A percentile compares a stretch with the other conserved stretches of the same genome.
These are phyloP conservation scores for Hirsutella rhossiliensis DNA, from an alignment of 2,329 filamentous ascomycete genomes.

Conservation along the genomic window DNA sequence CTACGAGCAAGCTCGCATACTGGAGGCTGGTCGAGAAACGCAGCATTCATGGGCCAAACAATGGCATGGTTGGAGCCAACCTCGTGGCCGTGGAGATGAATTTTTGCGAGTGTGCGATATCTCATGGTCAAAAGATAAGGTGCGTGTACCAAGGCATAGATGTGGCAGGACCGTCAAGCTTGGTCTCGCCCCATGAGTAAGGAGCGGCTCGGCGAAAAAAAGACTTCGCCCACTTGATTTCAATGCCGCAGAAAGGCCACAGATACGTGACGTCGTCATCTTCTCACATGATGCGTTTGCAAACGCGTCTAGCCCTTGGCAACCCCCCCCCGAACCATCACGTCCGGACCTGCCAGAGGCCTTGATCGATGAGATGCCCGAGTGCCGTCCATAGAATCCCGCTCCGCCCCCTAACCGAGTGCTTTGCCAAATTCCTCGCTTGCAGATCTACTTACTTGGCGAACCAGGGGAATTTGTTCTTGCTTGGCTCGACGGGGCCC, in stretches of 20 bases:
- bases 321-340: not conserved
- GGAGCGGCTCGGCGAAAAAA: too few relatives aligned
- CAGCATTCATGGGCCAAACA: too few relatives aligned
- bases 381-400: not conserved
- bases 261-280: not conserved
- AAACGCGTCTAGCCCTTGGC: not conserved
- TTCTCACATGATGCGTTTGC: not conserved
- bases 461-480: conserved; percentile 59
- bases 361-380: not conserved
- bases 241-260: not conserved
- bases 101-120: too few relatives aligned
- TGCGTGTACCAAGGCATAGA: too few relatives aligned
- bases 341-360: conserved; percentile 2
- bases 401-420: not conserved
- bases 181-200: too few relatives aligned
- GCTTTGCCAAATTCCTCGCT: not conserved
- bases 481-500: conserved; percentile 33
- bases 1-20: too few relatives aligned
- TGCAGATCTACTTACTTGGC: conserved; percentile 26
- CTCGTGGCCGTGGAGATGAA: too few relatives aligned
- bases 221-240: too few relatives aligned
- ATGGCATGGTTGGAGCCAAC: too few relatives aligned
- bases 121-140: too few relatives aligned
- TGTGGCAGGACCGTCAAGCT: too few relatives aligned
- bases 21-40: too few relatives aligned